Base-by-base conservation (phyloP, 352 stramenopile genomes). In the Globisporangium orthogonon region DNA sequence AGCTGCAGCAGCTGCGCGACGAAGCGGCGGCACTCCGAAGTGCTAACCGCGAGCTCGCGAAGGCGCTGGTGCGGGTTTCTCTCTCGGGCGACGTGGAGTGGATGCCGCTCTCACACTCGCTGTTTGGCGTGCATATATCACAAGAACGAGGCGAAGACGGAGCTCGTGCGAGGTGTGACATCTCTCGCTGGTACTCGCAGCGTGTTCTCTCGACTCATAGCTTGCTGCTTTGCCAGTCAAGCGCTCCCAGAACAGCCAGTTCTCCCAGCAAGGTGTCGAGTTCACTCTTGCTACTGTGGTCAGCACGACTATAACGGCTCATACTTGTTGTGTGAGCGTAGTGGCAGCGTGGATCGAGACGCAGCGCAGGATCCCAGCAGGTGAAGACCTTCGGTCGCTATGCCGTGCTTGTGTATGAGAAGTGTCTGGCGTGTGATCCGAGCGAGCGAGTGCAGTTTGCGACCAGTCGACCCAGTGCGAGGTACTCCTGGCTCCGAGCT, bases 21-120 rank as follows among this genome's bases (percentile, higher is more conserved):
- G 70, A 85, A 45, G 67, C 71, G 3, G 54, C 41, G 14, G 64
- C 56, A 47, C 65, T 86, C 7, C 69, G 73, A 7, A 66, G 80
- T 43, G 87, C 76, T 52, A 91, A 91, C 62, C 63, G 65, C 35
- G 65, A 86, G 10, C 60, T 91, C 30, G 81, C 81, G 2, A 87
- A 82, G 66, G 70, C 80, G 45, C 50, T 91, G 73, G 81, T 85
- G 31, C 52, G 67, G 23, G 15, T 3, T 40, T 50, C 5, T 4
- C 56, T 49, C 5, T 4, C 56, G 46, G 46, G 23, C 33, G 23
- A 15, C 28, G 31, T 40, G 15, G 41, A 11, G 2, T 6, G 39
- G 18, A 15, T 33, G 5, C 14, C 1, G 6, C 56, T n/a, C 13
- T 44, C 23, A 44, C 48, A 29, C 50, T 39, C 2, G 4, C 33